Evolutionary conservation across 2,329 filamentous ascomycete genomes (phyloP).

Genomic region (Coniochaeta sp.): DNA sequence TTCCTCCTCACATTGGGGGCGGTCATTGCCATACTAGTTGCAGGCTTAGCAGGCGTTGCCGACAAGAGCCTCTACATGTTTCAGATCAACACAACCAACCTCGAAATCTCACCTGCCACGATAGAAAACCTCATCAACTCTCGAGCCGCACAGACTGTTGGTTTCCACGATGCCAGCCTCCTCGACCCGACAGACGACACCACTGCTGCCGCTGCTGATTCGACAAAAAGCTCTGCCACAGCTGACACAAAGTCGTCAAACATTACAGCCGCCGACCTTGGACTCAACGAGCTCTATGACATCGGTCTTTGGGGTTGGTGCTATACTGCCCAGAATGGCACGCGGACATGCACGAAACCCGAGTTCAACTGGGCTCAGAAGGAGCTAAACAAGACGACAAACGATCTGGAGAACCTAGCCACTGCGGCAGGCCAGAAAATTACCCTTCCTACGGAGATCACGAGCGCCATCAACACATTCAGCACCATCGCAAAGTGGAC

Average conservation of each 20-base stretch:
- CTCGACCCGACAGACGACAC: slow-evolving; percentile 13
- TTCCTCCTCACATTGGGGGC: slow-evolving; percentile 74
- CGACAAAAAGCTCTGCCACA: slow-evolving; percentile 3
- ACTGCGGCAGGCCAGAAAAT: slow-evolving; percentile 44
- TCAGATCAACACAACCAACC: slow-evolving; percentile 53
- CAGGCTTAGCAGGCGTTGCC: slow-evolving; percentile 46
- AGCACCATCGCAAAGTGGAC: slow-evolving; percentile 72
- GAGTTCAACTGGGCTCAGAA: slow-evolving; percentile 72
- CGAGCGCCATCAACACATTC: slow-evolving; percentile 65
- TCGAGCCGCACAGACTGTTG: not conserved
- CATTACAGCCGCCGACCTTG: slow-evolving; percentile 50
- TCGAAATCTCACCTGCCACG: slow-evolving; percentile 34
- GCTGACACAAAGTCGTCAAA: slow-evolving; percentile 23
- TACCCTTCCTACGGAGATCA: slow-evolving; percentile 60
- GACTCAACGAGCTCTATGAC: slow-evolving; percentile 70
- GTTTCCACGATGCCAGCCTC: slow-evolving; percentile 7
- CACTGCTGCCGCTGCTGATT: not conserved
- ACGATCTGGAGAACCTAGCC: slow-evolving; percentile 44
- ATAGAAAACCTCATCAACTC: slow-evolving; percentile 8
- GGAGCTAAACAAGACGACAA: slow-evolving; percentile 56
- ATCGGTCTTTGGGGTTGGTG: slow-evolving; percentile 88
- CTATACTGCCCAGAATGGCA: slow-evolving; percentile 47
- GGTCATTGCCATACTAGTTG: slow-evolving; percentile 60
- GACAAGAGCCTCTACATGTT: slow-evolving; percentile 52
- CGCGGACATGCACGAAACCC: slow-evolving; percentile 61